Evolutionary conservation across 495 filamentous ascomycete species (phyloP).

Genomic region (Venustampulla echinocandica): DNA sequence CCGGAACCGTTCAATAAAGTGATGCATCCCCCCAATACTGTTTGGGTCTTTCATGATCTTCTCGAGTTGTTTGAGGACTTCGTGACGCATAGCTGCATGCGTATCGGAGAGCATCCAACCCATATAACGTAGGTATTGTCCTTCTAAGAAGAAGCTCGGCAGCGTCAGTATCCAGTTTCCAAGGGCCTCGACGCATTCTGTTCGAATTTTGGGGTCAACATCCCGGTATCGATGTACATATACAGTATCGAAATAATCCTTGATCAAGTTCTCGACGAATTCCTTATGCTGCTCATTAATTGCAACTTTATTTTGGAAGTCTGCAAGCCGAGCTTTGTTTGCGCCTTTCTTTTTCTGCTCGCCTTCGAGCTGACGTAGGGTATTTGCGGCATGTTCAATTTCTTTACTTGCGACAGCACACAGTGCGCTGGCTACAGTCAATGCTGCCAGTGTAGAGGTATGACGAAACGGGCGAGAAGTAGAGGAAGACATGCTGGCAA

Average conservation of each 20-base stretch:
- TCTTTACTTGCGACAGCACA: slow-evolving; percentile 53
- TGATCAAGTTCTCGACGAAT: slow-evolving; percentile 56
- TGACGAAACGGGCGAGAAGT: slow-evolving; percentile 81
- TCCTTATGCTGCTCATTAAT: slow-evolving; percentile 57
- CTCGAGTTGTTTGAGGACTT: slow-evolving; percentile 72
- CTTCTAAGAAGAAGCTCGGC: slow-evolving; percentile 80
- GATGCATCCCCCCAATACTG: slow-evolving; percentile 66
- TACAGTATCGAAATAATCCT: slow-evolving; percentile 77
- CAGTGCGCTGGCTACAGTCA: slow-evolving; percentile 65
- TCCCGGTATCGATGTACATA: slow-evolving; percentile 95
- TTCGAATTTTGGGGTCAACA: slow-evolving; percentile 76
- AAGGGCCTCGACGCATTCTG: slow-evolving; percentile 74
- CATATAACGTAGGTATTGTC: slow-evolving; percentile 79
- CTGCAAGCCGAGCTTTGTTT: slow-evolving; percentile 64
- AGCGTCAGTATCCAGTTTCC: slow-evolving; percentile 79
- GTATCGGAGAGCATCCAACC: slow-evolving; percentile 90
- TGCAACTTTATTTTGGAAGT: slow-evolving; percentile 56
- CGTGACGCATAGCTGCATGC: slow-evolving; percentile 54
- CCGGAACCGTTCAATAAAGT: slow-evolving; percentile 86
- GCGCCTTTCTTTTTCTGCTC: slow-evolving; percentile 67
- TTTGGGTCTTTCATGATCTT: slow-evolving; percentile 58
- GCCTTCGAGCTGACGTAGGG: slow-evolving; percentile 67
- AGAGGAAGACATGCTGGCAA: slow-evolving; percentile 77
- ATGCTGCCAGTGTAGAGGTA: slow-evolving; percentile 73
- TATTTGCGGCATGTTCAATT: slow-evolving; percentile 60